Percentiles rank a stretch among this genome's conserved stretches.
These are phyloP conservation scores for Ascochyta clinopodiicola DNA, from an alignment of 2,329 filamentous ascomycete species.

Conservation along the genomic window DNA sequence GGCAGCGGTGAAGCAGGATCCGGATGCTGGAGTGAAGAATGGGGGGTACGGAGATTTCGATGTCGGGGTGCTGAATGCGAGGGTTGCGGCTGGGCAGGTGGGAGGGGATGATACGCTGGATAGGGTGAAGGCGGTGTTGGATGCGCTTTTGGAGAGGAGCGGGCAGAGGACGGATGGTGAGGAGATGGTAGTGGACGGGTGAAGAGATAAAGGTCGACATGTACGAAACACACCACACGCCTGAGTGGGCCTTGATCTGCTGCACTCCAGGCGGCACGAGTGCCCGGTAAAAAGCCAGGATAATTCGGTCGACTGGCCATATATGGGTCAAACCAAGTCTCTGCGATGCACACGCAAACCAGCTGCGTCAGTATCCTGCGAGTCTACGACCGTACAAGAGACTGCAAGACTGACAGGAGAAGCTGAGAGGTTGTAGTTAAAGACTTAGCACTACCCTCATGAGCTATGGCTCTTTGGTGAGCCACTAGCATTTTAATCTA, in stretches of 20 bases:
- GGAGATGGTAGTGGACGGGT: conserved; percentile 31
- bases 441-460: too few species aligned
- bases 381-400: too few species aligned
- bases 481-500: too few species aligned
- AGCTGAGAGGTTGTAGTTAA: too few species aligned
- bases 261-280: not conserved
- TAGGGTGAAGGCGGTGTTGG: conserved; percentile 64
- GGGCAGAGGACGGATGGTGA: conserved; percentile 18
- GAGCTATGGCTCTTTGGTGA: too few species aligned
- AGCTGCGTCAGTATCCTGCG: too few species aligned
- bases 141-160: conserved; percentile 34
- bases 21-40: conserved; percentile 48
- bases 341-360: too few species aligned
- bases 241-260: not conserved
- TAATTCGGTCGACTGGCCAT: too few species aligned
- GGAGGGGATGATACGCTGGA: conserved; percentile 84
- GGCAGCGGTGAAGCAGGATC: conserved; percentile 16
- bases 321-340: too few species aligned
- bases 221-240: not conserved
- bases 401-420: too few species aligned
- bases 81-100: conserved; percentile 78
- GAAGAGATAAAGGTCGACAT: conserved; percentile 1
- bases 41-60: conserved; percentile 68
- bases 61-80: conserved; percentile 87
- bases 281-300: not conserved